phyloP scores from a whole-genome alignment of 768 basidiomycete species.

The Termitomyces sp. region DNA sequence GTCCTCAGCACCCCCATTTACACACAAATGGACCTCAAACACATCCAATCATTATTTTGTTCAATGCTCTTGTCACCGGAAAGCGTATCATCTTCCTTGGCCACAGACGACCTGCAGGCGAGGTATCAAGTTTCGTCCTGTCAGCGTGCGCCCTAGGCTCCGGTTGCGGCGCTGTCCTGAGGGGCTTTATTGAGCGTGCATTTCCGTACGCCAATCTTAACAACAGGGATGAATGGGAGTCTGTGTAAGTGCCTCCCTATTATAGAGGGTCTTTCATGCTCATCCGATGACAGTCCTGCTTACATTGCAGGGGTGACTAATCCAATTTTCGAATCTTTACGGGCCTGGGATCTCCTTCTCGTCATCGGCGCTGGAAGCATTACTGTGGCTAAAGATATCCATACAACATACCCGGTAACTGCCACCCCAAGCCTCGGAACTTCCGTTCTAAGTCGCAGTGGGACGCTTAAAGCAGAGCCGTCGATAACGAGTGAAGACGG shows the following conservation, averaged over 20 bases:
- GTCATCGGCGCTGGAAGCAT: conserved; percentile 88
- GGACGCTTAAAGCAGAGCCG: conserved; percentile 62
- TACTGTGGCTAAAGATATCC: conserved; percentile 84
- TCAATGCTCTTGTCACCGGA: conserved; percentile 93
- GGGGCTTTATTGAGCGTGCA: conserved; percentile 86
- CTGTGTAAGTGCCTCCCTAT: conserved; percentile 56
- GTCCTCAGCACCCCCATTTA: conserved; percentile 86
- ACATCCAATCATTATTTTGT: conserved; percentile 91
- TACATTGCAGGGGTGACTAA: conserved; percentile 98
- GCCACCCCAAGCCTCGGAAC: conserved; percentile 35
- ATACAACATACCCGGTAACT: conserved; percentile 47
- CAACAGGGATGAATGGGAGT: conserved; percentile 87
- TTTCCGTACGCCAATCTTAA: conserved; percentile 95
- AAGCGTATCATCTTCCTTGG: conserved; percentile 97
- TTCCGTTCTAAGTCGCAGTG: conserved; percentile 51
- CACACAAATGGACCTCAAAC: conserved; percentile 90
- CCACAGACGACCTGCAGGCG: conserved; percentile 83
- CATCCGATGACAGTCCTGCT: conserved; percentile 55
- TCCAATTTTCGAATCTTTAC: conserved; percentile 87
- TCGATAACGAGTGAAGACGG: conserved; percentile 60
- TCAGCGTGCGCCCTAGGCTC: conserved; percentile 93
- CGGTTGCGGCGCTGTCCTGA: conserved; percentile 79
- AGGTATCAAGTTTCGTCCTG: conserved; percentile 88
- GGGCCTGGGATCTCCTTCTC: conserved; percentile 90
- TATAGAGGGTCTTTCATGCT: neutral